Conservation (phyloP, 495 filamentous ascomycete species). For the Pseudomonodictys pantanalensis region DNA sequence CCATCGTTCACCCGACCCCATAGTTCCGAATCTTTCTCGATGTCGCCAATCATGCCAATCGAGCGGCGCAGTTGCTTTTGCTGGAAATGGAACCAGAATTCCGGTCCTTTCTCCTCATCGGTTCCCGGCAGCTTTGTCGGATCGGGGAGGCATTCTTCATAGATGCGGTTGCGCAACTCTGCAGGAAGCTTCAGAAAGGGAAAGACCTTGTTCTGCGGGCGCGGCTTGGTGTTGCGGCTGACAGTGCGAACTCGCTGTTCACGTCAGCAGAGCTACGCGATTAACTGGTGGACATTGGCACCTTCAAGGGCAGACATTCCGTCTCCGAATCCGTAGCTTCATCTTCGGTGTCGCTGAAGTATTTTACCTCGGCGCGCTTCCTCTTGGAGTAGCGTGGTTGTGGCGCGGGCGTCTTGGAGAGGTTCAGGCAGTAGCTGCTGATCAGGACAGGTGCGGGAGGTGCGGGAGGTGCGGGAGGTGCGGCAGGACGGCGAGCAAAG, state of each 20-base stretch:
- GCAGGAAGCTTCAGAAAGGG: slow-evolving; percentile 13
- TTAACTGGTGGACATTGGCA: neutral
- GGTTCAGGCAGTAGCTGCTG: too few relatives aligned
- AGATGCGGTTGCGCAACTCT: slow-evolving; percentile 17
- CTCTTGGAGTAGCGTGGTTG: slow-evolving; percentile 6
- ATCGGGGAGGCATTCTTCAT: slow-evolving; percentile 4
- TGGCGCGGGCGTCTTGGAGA: too few relatives aligned
- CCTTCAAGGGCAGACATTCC: neutral
- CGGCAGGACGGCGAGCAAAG: too few relatives aligned
- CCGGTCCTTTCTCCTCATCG: neutral
- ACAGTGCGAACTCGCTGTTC: neutral
- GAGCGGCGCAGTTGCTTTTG: neutral
- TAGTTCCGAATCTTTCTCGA: too few relatives aligned
- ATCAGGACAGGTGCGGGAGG: too few relatives aligned
- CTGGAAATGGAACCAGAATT: neutral
- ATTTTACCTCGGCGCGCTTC: slow-evolving; percentile 3
- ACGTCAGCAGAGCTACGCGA: neutral
- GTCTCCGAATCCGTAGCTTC: neutral
- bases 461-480: too few relatives aligned
- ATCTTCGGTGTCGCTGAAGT: neutral
- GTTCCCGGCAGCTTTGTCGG: neutral
- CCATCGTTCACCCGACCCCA: too few relatives aligned
- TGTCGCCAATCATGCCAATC: too few relatives aligned
- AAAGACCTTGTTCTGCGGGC: slow-evolving; percentile 8
- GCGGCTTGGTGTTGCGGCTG: neutral